phyloP scores from a whole-genome alignment of 2,329 filamentous ascomycete species.

The Aspergillus oerlinghausenensis region DNA sequence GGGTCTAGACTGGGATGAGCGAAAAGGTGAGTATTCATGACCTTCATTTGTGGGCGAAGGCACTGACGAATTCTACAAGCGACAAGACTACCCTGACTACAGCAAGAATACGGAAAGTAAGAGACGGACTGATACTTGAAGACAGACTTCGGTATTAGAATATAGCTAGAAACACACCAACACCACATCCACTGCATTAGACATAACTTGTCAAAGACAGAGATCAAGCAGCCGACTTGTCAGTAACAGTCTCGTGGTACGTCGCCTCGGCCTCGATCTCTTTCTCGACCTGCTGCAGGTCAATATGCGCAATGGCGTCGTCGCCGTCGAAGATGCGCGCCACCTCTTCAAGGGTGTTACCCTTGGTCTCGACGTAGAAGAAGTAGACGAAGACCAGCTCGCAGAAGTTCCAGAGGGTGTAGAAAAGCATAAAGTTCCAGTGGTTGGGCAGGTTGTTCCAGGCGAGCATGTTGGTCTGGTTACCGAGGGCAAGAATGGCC shows the following conservation, averaged over 20 bases:
- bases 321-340: slow-evolving; percentile 67
- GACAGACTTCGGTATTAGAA: not conserved
- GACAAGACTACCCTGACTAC: slow-evolving; percentile 41
- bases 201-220: not conserved
- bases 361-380: slow-evolving; percentile 59
- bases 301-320: slow-evolving; percentile 49
- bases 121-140: slow-evolving; percentile 2
- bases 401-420: slow-evolving; percentile 28
- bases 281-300: slow-evolving; percentile 44
- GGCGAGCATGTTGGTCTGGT: slow-evolving; percentile 23
- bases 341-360: slow-evolving; percentile 66
- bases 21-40: slow-evolving; percentile 27
- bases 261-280: slow-evolving; percentile 5
- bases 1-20: slow-evolving; percentile 25
- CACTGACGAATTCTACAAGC: not conserved
- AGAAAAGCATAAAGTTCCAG: slow-evolving; percentile 24
- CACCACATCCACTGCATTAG: not conserved
- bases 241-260: not conserved
- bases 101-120: slow-evolving; percentile 45
- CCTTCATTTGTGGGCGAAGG: not conserved
- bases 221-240: not conserved
- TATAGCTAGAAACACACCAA: not conserved
- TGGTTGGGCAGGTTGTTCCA: slow-evolving; percentile 17
- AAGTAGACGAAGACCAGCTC: slow-evolving; percentile 30
- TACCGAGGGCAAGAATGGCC: slow-evolving; percentile 55